Conservation (phyloP, 2,329 filamentous ascomycete genomes). For the Trichophyton mentagrophytes region DNA sequence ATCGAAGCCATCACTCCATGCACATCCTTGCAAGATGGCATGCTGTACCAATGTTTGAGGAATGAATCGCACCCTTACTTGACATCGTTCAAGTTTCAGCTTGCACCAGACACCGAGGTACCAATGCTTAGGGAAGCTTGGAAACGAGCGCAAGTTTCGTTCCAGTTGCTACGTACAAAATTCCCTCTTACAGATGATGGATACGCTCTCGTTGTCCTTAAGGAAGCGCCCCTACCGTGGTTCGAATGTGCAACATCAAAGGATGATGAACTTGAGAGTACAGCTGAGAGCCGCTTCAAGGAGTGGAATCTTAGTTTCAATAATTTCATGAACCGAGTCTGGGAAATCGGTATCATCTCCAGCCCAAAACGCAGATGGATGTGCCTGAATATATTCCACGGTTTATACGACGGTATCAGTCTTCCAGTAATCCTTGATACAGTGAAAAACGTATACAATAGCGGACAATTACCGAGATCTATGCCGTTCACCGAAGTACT, state of each 20-base stretch:
- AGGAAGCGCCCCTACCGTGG: slow-evolving; percentile 35
- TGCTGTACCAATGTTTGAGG: slow-evolving; percentile 58
- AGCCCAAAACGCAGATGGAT: slow-evolving; percentile 31
- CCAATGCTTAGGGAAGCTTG: slow-evolving; percentile 46
- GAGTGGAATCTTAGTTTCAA: slow-evolving; percentile 46
- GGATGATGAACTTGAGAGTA: slow-evolving; percentile 21
- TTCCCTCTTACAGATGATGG: slow-evolving; percentile 66
- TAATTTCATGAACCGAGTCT: slow-evolving; percentile 24
- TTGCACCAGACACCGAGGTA: slow-evolving; percentile 38
- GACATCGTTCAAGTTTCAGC: slow-evolving; percentile 54
- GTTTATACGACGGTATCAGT: slow-evolving; percentile 73
- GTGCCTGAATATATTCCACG: slow-evolving; percentile 66
- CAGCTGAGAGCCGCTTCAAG: slow-evolving; percentile 27
- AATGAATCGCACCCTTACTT: slow-evolving; percentile 55
- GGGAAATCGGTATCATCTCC: slow-evolving; percentile 23
- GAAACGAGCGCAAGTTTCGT: slow-evolving; percentile 37
- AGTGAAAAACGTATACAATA: slow-evolving; percentile 43
- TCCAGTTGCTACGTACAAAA: slow-evolving; percentile 57
- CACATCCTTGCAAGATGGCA: slow-evolving; percentile 74
- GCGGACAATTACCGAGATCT: slow-evolving; percentile 20
- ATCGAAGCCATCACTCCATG: slow-evolving; percentile 70
- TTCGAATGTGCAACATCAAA: slow-evolving; percentile 21
- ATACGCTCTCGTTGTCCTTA: slow-evolving; percentile 58
- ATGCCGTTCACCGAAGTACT: slow-evolving; percentile 56
- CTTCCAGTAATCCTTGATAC: slow-evolving; percentile 53